phyloP scores from a whole-genome alignment of 257 asterid genomes.

The Gentiana dahurica region DNA sequence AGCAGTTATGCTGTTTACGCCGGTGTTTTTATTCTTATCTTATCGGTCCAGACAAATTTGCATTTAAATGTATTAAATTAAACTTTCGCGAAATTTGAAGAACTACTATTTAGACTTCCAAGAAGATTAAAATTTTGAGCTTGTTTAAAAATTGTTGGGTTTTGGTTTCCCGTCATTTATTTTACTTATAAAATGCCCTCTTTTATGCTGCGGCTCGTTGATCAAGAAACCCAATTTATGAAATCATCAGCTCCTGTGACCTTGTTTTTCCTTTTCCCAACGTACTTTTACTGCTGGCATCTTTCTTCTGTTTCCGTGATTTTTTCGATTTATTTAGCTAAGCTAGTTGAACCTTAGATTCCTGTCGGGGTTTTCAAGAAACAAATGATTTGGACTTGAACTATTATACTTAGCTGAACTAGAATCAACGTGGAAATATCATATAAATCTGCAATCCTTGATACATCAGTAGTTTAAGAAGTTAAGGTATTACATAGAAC shows the following conservation, averaged over 20 bases:
- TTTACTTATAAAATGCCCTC: neutral
- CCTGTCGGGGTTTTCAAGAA: neutral
- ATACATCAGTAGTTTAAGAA: neutral
- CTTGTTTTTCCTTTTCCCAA: neutral
- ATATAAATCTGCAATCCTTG: neutral
- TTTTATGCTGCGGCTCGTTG: neutral
- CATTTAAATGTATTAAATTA: neutral
- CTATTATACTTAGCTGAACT: neutral
- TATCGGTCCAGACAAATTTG: slow-evolving; percentile 13
- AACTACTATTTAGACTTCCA: slow-evolving; percentile 8
- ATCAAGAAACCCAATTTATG: neutral
- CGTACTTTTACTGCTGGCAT: neutral
- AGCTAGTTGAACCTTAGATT: neutral
- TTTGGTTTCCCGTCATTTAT: neutral
- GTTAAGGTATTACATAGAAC: neutral
- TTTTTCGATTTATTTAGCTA: neutral
- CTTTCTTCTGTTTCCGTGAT: neutral
- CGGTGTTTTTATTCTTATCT: slow-evolving; percentile 9
- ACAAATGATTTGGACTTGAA: neutral
- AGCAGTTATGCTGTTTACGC: slow-evolving; percentile 1
- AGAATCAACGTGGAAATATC: neutral
- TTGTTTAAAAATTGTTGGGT: slow-evolving; percentile 9
- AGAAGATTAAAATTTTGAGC: slow-evolving; percentile 13
- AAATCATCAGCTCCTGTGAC: neutral
- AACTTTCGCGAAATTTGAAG: slow-evolving; percentile 5